A percentile compares a stretch with the other conserved stretches of the same genome.
Evolutionary conservation across 2,329 filamentous ascomycete genomes (phyloP).

Genomic region (Cyphellophora attinorum): DNA sequence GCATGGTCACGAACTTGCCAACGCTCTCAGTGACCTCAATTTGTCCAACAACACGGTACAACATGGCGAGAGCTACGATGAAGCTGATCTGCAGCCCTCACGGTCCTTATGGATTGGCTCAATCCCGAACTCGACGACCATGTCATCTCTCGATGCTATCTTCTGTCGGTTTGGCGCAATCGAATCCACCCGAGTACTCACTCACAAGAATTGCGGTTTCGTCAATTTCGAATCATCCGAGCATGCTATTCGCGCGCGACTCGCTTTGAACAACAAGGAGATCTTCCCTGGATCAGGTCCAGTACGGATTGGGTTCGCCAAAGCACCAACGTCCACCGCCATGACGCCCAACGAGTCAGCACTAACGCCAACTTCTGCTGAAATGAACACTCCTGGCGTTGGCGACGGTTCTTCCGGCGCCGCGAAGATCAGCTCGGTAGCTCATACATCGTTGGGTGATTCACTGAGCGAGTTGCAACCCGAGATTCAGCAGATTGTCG

Average conservation of each 20-base stretch:
- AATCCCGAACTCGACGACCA: constrained; percentile 93
- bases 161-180: constrained; percentile 91
- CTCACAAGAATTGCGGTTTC: constrained; percentile 98
- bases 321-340: constrained; percentile 72
- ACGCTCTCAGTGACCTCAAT: constrained; percentile 14
- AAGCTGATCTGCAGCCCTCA: constrained; percentile 68
- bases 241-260: constrained; percentile 81
- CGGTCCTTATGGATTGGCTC: constrained; percentile 94
- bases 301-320: constrained; percentile 93
- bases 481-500: constrained; percentile 78
- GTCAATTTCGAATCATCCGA: constrained; percentile 93
- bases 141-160: constrained; percentile 87
- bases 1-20: constrained; percentile 8
- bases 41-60: constrained; percentile 9
- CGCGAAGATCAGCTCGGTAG: constrained; percentile 48
- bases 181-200: constrained; percentile 82
- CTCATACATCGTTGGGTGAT: constrained; percentile 46
- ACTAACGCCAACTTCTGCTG: constrained; percentile 79
- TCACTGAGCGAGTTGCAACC: constrained; percentile 66
- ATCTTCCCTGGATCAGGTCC: constrained; percentile 95
- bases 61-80: constrained; percentile 61
- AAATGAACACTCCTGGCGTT: constrained; percentile 20
- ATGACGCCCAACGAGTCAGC: constrained; percentile 84
- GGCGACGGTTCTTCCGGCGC: constrained; percentile 23
- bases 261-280: constrained; percentile 86